phyloP scores from a whole-genome alignment of 495 filamentous ascomycete species.

The Penicillium roqueforti region DNA sequence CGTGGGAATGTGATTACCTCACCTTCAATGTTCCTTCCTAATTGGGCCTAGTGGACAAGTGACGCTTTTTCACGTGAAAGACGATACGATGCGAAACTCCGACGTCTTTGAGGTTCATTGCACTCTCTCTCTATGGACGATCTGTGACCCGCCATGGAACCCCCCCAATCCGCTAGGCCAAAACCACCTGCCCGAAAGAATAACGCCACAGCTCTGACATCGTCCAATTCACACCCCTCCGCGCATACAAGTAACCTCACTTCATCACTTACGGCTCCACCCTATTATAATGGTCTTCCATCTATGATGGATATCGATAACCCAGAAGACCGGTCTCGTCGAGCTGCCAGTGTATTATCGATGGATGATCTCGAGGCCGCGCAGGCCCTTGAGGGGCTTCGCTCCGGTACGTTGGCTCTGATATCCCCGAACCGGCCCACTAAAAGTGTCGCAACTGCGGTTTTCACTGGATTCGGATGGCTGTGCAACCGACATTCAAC shows the following conservation, averaged over 20 bases:
- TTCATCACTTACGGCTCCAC: slow-evolving; percentile 5
- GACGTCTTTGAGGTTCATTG: neutral
- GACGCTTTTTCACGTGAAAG: slow-evolving; percentile 13
- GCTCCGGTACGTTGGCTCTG: slow-evolving; percentile 58
- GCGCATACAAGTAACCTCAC: slow-evolving; percentile 7
- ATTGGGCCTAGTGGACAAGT: slow-evolving; percentile 1
- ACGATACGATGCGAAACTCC: slow-evolving; percentile 2
- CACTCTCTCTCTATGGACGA: slow-evolving; percentile 6
- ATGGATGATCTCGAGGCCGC: slow-evolving; percentile 88
- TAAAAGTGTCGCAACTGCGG: neutral
- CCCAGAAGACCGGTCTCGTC: slow-evolving; percentile 41
- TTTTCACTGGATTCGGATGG: neutral
- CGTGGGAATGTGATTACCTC: slow-evolving; percentile 4
- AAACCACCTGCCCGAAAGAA: neutral
- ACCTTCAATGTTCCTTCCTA: slow-evolving; percentile 3
- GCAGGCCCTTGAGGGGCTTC: slow-evolving; percentile 78
- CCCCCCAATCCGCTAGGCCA: neutral
- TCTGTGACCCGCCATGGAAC: slow-evolving; percentile 12
- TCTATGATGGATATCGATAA: slow-evolving; percentile 42
- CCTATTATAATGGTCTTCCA: slow-evolving; percentile 30
- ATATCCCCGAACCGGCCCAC: slow-evolving; percentile 13
- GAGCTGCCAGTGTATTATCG: slow-evolving; percentile 51
- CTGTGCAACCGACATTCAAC: slow-evolving; percentile 7
- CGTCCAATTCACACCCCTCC: neutral
- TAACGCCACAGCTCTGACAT: slow-evolving; percentile 5